Conservation (phyloP, 768 basidiomycete genomes). For the Lactarius akahatsu region DNA sequence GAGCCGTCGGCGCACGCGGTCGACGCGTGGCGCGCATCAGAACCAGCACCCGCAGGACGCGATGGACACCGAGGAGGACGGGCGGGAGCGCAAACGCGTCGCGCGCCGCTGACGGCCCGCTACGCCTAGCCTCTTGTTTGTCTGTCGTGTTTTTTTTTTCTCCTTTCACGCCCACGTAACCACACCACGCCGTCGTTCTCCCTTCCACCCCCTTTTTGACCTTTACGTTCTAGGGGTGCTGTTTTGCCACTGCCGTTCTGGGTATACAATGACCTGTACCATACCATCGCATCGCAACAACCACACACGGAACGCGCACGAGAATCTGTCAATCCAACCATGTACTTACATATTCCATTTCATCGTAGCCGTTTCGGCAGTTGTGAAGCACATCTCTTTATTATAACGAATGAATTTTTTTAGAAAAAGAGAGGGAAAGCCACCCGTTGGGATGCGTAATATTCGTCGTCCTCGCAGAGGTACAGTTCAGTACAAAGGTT, state of each 20-base stretch:
- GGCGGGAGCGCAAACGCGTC: conserved; percentile 71
- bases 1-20: conserved; percentile 57
- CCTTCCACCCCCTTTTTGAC: not conserved
- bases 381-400: conserved; percentile 29
- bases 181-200: not conserved
- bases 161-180: not conserved
- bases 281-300: conserved; percentile 20
- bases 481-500: too few relatives aligned
- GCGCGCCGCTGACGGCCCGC: conserved; percentile 53
- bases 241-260: conserved; percentile 11
- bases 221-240: conserved; percentile 9
- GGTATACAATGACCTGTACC: conserved; percentile 17
- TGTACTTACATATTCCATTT: conserved; percentile 27
- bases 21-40: conserved; percentile 40
- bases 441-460: too few relatives aligned
- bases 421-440: not conserved
- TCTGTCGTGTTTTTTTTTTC: not conserved
- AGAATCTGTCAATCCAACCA: conserved; percentile 17
- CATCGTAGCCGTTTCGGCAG: conserved; percentile 14
- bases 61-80: conserved; percentile 79
- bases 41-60: conserved; percentile 46
- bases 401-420: conserved; percentile 21
- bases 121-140: not conserved
- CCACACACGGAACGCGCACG: conserved; percentile 12
- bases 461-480: too few relatives aligned